Evolutionary conservation across 78 protist genomes (phyloP), one percentile per base, ranked within the genome.

Genomic region (Acrasis kona): DNA sequence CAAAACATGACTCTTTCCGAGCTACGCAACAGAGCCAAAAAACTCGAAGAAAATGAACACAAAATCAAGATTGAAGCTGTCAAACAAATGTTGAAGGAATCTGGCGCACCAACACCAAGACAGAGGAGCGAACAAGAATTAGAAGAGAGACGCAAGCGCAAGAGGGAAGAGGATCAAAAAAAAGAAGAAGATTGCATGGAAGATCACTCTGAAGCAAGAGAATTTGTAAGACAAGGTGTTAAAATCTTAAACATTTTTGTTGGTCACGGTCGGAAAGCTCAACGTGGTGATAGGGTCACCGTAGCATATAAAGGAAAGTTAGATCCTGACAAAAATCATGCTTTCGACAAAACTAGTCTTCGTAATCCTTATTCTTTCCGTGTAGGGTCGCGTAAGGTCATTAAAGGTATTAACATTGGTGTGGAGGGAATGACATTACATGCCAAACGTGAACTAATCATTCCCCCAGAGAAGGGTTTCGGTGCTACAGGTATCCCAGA

Each of bases 381-480:
- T 3, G 65, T 80, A n/a, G 78, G 71, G 27, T 61, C 79, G 0
- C 72, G 79, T 38, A 82, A 87, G 69, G 90, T 87, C 36, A 88
- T 88, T 68, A 36, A 32, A 10, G 93, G 93, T 28, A 84, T 88
- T 88, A 86, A 82, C 72, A 0, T 77, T 1, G 93, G 93, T 65
- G 40, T 89, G 9, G 79, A 40, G 10, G 84, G 86, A 28, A 85
- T 89, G 93, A 50, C 61, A 34, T 84, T 76, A 4, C 87, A 89
- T 28, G 85, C 87, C 5, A 57, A 73, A 40, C 76, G 93, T 41
- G 61, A 36, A 27, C 81, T 89, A 6, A 65, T 58, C 40, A 86
- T 85, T 41, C 93, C 93, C 61, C 3, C 90, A 4, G 30, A n/a
- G 12, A 35, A 76, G 10, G 93, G 75, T 30, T 89, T 84, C 61